Evolutionary conservation across 2,329 filamentous ascomycete species (phyloP).

Genomic region (Didymella pinodella): DNA sequence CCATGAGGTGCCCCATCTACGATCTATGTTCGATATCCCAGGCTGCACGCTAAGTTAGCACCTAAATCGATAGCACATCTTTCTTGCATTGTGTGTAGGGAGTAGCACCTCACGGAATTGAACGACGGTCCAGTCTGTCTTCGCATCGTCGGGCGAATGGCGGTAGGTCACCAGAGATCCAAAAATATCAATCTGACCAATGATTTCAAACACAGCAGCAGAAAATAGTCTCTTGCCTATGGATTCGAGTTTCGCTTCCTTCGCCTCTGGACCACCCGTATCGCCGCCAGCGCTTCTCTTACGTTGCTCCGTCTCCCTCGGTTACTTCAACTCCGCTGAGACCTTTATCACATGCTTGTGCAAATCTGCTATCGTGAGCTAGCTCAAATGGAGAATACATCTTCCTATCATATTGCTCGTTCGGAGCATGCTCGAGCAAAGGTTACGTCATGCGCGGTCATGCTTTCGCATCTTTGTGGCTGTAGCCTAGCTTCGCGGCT

Average conservation of each 20-base stretch:
- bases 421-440: no score
- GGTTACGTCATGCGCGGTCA: no score
- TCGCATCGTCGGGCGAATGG: background rate
- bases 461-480: no score
- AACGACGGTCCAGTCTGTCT: background rate
- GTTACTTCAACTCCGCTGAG: background rate
- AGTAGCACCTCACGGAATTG: constrained; percentile 3
- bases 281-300: background rate
- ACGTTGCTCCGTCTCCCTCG: background rate
- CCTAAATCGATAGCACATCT: background rate
- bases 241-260: background rate
- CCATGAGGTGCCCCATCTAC: background rate
- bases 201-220: no score
- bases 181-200: background rate
- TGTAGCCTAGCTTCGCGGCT: no score
- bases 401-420: no score
- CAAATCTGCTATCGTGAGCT: background rate
- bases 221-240: background rate
- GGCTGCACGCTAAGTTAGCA: background rate
- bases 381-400: no score
- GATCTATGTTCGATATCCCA: background rate
- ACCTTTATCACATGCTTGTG: background rate
- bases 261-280: background rate
- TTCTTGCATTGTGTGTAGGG: background rate
- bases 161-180: background rate